Evolutionary conservation across 1,139 yeast genomes (phyloP).

Genomic region (Nadsonia starkeyi-henricii): DNA sequence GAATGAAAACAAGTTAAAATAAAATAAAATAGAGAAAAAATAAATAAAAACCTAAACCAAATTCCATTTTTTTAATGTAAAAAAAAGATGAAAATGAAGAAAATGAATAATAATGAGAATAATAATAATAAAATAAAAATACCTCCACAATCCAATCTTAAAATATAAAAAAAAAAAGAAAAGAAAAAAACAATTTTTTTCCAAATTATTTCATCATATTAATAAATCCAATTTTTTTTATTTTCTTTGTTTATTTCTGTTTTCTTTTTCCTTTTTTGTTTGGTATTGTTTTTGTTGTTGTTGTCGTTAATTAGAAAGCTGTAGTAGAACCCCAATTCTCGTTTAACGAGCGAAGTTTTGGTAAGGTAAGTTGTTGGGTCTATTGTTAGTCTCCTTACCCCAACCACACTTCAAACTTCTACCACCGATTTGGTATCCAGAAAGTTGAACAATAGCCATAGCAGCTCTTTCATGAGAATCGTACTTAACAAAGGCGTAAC

Average conservation of each 20-base stretch:
- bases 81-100: neutral
- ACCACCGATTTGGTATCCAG: conserved; percentile 65
- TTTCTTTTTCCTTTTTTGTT: neutral
- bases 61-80: conserved; percentile 26
- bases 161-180: neutral
- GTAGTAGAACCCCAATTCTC: neutral
- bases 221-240: neutral
- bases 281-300: neutral
- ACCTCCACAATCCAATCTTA: too few species aligned
- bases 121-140: too few species aligned
- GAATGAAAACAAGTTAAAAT: conserved; percentile 1
- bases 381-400: conserved; percentile 41
- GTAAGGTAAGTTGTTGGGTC: neutral
- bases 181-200: neutral
- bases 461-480: conserved; percentile 86
- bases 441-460: conserved; percentile 66
- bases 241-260: neutral
- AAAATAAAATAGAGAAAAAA: neutral
- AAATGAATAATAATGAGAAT: neutral
- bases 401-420: conserved; percentile 75
- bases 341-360: neutral
- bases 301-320: neutral
- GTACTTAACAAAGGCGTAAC: conserved; percentile 75
- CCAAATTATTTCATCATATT: neutral
- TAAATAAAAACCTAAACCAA: conserved; percentile 1